Evolutionary conservation across 169 alveolate species (phyloP).

Genomic region (Perkinsus chesapeaki): DNA sequence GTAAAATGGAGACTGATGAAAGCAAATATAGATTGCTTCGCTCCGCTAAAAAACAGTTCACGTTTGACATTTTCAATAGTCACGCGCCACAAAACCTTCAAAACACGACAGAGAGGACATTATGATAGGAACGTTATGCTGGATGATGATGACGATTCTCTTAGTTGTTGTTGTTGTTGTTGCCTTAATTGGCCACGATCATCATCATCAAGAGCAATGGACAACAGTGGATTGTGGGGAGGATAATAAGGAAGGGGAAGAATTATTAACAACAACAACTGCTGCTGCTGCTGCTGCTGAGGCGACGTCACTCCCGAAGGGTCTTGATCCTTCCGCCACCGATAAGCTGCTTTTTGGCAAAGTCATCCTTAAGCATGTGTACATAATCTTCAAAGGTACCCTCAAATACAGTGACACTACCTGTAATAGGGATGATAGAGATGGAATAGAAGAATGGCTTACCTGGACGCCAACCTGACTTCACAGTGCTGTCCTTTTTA

Average conservation of each 20-base stretch:
- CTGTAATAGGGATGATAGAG: background rate
- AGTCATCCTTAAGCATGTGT: background rate
- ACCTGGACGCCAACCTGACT: background rate
- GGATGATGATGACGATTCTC: no score
- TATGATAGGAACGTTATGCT: background rate
- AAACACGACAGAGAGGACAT: background rate
- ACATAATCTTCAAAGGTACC: conserved; percentile 6
- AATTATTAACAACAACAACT: background rate
- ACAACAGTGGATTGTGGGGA: no score
- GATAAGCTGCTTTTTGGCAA: background rate
- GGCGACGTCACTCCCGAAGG: background rate
- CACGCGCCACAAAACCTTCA: background rate
- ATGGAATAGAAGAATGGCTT: background rate
- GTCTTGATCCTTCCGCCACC: conserved; percentile 5
- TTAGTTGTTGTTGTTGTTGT: background rate
- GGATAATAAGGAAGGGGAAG: no score
- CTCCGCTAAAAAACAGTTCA: background rate
- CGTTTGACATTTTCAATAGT: background rate
- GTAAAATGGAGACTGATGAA: background rate
- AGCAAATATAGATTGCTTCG: background rate
- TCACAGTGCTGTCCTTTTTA: background rate
- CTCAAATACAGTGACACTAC: background rate
- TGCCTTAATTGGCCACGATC: background rate
- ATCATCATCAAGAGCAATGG: no score
- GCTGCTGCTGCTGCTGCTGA: background rate